Conservation (phyloP, 805 yeast species). For the Wickerhamomyces alni region DNA sequence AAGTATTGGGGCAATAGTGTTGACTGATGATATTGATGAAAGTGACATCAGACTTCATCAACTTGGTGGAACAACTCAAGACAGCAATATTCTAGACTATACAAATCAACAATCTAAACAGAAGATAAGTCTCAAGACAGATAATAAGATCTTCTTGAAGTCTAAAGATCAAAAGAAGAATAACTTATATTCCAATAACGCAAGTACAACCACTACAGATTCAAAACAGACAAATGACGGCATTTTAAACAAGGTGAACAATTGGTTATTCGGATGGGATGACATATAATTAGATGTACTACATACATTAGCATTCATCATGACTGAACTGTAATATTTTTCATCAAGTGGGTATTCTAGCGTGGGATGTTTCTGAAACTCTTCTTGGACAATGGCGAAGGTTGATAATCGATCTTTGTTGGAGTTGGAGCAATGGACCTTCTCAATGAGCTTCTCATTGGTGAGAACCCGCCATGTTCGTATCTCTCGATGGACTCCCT, state of each 20-base stretch:
- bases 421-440: constrained; percentile 12
- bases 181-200: constrained; percentile 21
- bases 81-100: constrained; percentile 6
- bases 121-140: constrained; percentile 34
- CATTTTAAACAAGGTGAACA: constrained; percentile 30
- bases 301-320: too few species aligned
- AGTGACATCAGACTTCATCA: constrained; percentile 13
- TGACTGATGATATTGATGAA: constrained; percentile 47
- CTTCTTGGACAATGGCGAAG: constrained; percentile 20
- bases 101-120: constrained; percentile 13
- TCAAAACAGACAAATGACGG: constrained; percentile 15
- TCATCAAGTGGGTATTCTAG: too few species aligned
- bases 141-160: constrained; percentile 33
- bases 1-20: constrained; percentile 41
- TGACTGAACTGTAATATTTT: too few species aligned
- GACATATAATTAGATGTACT: constrained; percentile 25
- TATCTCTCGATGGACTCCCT: constrained; percentile 25
- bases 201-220: constrained; percentile 11
- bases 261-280: constrained; percentile 53
- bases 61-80: constrained; percentile 1
- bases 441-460: constrained; percentile 15
- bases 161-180: constrained; percentile 13
- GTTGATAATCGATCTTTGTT: constrained; percentile 11
- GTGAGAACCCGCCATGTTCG: constrained; percentile 26
- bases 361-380: not conserved